Evolutionary conservation across 2,329 filamentous ascomycete species (phyloP), one percentile per base, ranked within the genome.

Genomic region (Hypoxylon sp.): DNA sequence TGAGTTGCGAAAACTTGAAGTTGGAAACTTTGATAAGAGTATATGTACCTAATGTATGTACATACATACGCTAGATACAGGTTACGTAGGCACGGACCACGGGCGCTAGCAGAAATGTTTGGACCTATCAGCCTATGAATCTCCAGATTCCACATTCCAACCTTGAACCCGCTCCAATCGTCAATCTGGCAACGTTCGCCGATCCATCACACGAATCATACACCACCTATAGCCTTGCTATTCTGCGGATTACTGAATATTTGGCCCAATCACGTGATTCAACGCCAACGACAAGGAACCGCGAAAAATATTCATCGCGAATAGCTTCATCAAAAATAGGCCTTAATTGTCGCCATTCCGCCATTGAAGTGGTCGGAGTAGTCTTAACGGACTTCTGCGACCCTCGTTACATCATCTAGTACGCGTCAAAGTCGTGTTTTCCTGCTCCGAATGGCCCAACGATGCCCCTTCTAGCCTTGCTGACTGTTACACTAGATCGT

Each of bases 401-500:
- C 51, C 62, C 30, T 50, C 21, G n/a, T 29, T 32, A 46, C 61
- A 53, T 56, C 46, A 63, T 63, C 55, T 69, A 71, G 74, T 76
- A 75, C 72, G 75, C 72, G 70, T 71, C 60, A 61, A 45, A 16
- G 30, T 30, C 68, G 67, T 63, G 64, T 53, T 68, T 68, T 43
- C 52, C 61, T 60, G 48, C 6, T 47, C 50, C 39, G 47, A 61
- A 52, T 34, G 27, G 63, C 51, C 47, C 27, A 50, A 54, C 56
- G 57, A 65, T 39, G 29, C 39, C 23, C 23, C 25, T 32, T 58
- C 41, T 37, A 45, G 19, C 19, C 45, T 60, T 71, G 69, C 72
- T 75, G 68, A 76, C 71, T 52, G 47, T 72, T 56, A 70, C 61
- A 63, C 59, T 47, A 79, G 75, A 84, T 76, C 81, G 80, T 87